Base-by-base conservation (phyloP, 1,284 basidiomycete species). In the Thelephora terrestris region DNA sequence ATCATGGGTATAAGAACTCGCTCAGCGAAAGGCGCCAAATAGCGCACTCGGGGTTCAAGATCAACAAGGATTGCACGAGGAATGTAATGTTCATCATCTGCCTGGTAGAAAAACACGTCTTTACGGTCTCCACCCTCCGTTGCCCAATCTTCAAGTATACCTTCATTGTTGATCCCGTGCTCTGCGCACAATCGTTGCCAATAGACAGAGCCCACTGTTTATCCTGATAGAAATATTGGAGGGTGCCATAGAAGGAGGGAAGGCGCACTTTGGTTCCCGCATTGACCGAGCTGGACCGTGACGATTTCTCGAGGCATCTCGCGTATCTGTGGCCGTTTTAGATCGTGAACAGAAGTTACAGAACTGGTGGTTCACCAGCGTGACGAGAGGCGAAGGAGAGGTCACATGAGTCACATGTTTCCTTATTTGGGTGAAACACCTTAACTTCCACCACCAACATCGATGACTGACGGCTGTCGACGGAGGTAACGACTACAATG, bases 91-190 rank as follows among this genome's bases (percentile, higher is more conserved):
- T 99, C 96, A 63, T 99, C 96, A 65, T 99, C 96, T 10, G 96
- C 96, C 65, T 99, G 96, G 66, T 99, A 99, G 71, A 99, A 99
- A 71, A 99, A 99, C 38, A 98, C 95, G 67, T 99, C 96, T 62
- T 99, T 99, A 57, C 96, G 76, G 67, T 99, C 96, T 4, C 90
- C 88, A 25, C 88, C 89, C 59, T 94, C 91, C 3, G 86, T 89
- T 2, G 91, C 91, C 88, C 89, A 94, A 55, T 96, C 92, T 65
- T 96, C 91, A 37, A 95, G 78, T 52, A 91, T 91, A 38, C 94
- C 93, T 57, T 92, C 87, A 48, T 86, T 86, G 62, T 80, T 92
- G 70, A 97, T 97, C 21, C 94, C 94, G 62, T 97, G 93, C 68
- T 97, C 93, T 17, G 90, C 88, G 58, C 94, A 97, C 21, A 97